Conservation (phyloP, 352 stramenopile species). For the Pythium sukuiense region DNA sequence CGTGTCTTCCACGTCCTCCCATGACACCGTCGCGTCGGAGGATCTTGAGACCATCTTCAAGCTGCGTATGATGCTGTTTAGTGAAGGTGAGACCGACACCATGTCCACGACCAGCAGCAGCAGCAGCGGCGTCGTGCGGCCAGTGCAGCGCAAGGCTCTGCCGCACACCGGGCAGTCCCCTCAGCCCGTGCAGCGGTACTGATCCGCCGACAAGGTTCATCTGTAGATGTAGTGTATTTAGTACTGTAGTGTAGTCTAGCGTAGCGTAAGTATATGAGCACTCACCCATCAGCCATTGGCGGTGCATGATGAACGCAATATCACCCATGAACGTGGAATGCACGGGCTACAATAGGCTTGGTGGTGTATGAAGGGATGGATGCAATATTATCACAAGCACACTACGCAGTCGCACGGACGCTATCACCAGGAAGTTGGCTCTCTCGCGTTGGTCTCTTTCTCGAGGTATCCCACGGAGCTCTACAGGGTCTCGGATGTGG, state of each 20-base stretch:
- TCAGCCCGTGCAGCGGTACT: conserved; percentile 18
- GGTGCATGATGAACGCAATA: too few species aligned
- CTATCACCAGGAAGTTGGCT: background rate
- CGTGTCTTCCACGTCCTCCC: conserved; percentile 1
- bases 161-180: background rate
- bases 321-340: too few species aligned
- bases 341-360: too few species aligned
- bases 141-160: conserved; percentile 14
- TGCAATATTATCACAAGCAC: conserved; percentile 9
- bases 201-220: background rate
- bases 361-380: background rate
- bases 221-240: background rate
- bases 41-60: conserved; percentile 39
- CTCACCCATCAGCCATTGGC: background rate
- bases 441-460: background rate
- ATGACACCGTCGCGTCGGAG: conserved; percentile 12
- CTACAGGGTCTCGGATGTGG: conserved; percentile 21
- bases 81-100: conserved; percentile 23
- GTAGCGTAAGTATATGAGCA: background rate
- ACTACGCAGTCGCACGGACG: conserved; percentile 1
- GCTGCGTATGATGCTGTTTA: conserved; percentile 35
- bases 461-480: background rate
- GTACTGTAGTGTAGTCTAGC: background rate
- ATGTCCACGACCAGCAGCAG: conserved; percentile 23
- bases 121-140: conserved; percentile 6